Conservation (phyloP, 1,284 basidiomycete species). For the Spongispora temasekensis region DNA sequence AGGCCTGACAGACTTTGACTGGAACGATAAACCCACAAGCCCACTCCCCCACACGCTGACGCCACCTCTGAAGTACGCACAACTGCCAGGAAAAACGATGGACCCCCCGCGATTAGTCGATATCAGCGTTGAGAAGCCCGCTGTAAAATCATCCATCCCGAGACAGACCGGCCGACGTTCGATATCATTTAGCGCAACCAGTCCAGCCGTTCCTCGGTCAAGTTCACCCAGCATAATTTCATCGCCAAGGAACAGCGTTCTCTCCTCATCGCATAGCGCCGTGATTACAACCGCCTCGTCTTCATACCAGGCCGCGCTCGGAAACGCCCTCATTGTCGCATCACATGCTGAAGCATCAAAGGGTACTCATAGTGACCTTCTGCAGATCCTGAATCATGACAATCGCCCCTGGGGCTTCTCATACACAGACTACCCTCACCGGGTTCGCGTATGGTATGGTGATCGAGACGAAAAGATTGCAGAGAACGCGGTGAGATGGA, state of each 20-base stretch:
- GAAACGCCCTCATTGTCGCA: constrained; percentile 87
- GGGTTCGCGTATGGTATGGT: constrained; percentile 92
- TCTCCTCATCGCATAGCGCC: constrained; percentile 39
- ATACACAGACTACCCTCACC: constrained; percentile 74
- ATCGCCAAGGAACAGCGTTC: constrained; percentile 49
- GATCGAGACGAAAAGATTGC: constrained; percentile 92
- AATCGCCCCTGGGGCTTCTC: constrained; percentile 85
- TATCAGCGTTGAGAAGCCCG: constrained; percentile 20
- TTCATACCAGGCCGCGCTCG: constrained; percentile 69
- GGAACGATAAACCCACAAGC: constrained; percentile 40
- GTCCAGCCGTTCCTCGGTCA: constrained; percentile 38
- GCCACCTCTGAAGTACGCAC: constrained; percentile 19
- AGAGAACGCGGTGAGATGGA: constrained; percentile 85
- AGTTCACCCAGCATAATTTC: constrained; percentile 46
- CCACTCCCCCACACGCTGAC: constrained; percentile 25
- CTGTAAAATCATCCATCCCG: constrained; percentile 23
- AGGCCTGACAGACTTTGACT: constrained; percentile 58
- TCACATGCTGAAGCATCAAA: constrained; percentile 93
- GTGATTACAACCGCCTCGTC: constrained; percentile 39
- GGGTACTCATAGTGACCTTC: constrained; percentile 87
- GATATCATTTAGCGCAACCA: constrained; percentile 55
- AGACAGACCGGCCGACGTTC: constrained; percentile 55
- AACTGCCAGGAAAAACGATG: constrained; percentile 22
- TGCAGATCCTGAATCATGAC: constrained; percentile 89
- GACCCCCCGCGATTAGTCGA: constrained; percentile 22